Conservation (phyloP, 352 stramenopile genomes). For the Globisporangium sylvaticum region DNA sequence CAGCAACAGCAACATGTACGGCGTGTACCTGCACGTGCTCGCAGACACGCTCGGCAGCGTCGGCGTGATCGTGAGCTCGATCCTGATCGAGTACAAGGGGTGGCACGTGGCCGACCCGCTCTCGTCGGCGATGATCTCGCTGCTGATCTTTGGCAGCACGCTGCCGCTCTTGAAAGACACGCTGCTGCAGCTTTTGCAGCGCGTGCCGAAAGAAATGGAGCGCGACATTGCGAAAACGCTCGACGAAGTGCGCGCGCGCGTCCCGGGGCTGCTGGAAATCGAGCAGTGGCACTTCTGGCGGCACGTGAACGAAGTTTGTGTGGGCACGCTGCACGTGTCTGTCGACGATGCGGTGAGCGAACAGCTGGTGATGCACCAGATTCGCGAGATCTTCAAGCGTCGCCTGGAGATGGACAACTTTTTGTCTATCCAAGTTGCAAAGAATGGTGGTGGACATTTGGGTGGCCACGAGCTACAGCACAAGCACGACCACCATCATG, state of each 20-base stretch:
- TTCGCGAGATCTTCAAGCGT: conserved; percentile 41
- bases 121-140: conserved; percentile 77
- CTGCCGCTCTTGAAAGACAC: conserved; percentile 75
- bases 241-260: conserved; percentile 36
- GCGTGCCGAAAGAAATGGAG: conserved; percentile 56
- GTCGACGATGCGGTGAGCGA: conserved; percentile 43
- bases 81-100: conserved; percentile 80
- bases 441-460: conserved; percentile 22
- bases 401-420: conserved; percentile 43
- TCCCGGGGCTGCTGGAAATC: conserved; percentile 42
- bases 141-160: conserved; percentile 84
- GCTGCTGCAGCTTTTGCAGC: conserved; percentile 65
- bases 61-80: conserved; percentile 85
- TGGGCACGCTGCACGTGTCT: conserved; percentile 59
- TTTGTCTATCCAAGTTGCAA: conserved; percentile 60
- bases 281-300: conserved; percentile 76
- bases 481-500: conserved; percentile 15
- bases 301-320: conserved; percentile 53
- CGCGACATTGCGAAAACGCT: conserved; percentile 38
- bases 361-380: conserved; percentile 51
- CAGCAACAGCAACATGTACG: conserved; percentile 89
- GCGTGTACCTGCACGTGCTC: conserved; percentile 88
- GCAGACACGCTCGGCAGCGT: conserved; percentile 87
- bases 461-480: conserved; percentile 17
- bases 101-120: conserved; percentile 83